Base-by-base conservation (phyloP, 768 basidiomycete species). In the Pulveroboletus sp. region DNA sequence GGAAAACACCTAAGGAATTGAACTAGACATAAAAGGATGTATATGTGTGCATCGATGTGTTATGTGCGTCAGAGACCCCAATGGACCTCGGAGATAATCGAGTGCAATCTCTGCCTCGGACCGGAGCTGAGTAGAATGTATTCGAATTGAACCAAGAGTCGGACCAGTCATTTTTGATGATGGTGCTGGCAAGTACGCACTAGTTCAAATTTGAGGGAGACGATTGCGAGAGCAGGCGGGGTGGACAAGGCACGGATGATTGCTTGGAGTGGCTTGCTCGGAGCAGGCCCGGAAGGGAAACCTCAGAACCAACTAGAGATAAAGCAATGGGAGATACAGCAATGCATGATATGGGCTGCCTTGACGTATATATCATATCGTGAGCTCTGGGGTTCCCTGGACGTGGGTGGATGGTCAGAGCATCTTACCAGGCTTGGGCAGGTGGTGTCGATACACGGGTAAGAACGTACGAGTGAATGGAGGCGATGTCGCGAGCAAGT, bases 151-250 rank as follows among this genome's bases (percentile, higher is more conserved):
- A 75, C 84, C 87, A 39, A 79, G 76, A 0, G 82, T 79, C 0
- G 87, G 86, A 0, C 86, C 86, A 0, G 85, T 77, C 1, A 80
- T 72, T 39, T n/a, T 89, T 86, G 6, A 89, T 78, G 32, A 84
- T 67, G 1, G 84, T 77, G 4, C 72, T 67, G 5, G 80, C 75
- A 17, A 89, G 62, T 0, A 82, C 89, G 79, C 5, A 81, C 72
- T 46, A 88, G 73, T 0, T 86, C 84, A 0, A 78, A 67, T 39
- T 75, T 78, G 17, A 85, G 65, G 11, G 70, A 26, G 0, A 65
- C 50, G 2, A 74, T 51, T 14, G 76, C 74, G 10, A 71, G 54
- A 1, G 52, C 28, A 11, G 53, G 56, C 0, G 76, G 66, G 35
- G 66, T 73, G 2, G 81, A 78, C 21, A 90, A 65, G 4, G 86